phyloP scores from a whole-genome alignment of 2,329 filamentous ascomycete genomes.

The Westerdykella sp. region DNA sequence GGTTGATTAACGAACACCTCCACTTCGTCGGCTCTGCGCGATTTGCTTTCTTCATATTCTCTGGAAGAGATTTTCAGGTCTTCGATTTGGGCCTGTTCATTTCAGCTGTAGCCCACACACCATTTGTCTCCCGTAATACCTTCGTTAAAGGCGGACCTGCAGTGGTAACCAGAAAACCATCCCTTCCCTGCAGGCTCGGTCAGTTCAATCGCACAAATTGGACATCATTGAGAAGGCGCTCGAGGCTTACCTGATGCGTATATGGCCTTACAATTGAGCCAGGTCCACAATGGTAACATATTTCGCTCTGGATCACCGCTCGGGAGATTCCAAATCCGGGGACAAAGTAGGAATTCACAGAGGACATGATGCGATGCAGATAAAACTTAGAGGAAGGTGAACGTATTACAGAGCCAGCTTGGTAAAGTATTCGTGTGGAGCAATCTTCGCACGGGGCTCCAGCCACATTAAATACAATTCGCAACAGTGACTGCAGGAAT shows the following conservation, averaged over 20 bases:
- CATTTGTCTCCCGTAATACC: slow-evolving; percentile 16
- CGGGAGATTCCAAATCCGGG: slow-evolving; percentile 40
- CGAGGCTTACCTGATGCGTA: slow-evolving; percentile 35
- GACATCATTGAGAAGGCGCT: background rate
- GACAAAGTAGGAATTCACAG: slow-evolving; percentile 38
- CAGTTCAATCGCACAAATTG: slow-evolving; percentile 7
- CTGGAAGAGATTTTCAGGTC: slow-evolving; percentile 37
- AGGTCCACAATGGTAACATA: slow-evolving; percentile 39
- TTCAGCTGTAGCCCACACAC: slow-evolving; percentile 8
- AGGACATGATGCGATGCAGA: slow-evolving; percentile 15
- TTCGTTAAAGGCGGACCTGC: slow-evolving; percentile 38
- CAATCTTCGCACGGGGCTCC: background rate
- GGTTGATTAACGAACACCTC: slow-evolving; percentile 37
- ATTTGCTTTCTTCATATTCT: slow-evolving; percentile 40
- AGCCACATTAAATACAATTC: too few relatives aligned
- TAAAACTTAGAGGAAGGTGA: background rate
- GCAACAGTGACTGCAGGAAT: too few relatives aligned
- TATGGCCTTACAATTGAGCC: slow-evolving; percentile 40
- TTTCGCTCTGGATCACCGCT: slow-evolving; percentile 41
- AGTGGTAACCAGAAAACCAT: slow-evolving; percentile 40
- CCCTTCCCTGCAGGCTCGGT: slow-evolving; percentile 30
- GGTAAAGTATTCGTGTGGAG: background rate
- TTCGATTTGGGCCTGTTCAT: slow-evolving; percentile 37
- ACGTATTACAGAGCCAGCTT: background rate
- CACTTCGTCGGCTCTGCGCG: slow-evolving; percentile 30